Percentiles rank a stretch among this genome's conserved stretches.
These are phyloP conservation scores for Penicillium taxi DNA, from an alignment of 495 filamentous ascomycete genomes.

Conservation along the genomic window DNA sequence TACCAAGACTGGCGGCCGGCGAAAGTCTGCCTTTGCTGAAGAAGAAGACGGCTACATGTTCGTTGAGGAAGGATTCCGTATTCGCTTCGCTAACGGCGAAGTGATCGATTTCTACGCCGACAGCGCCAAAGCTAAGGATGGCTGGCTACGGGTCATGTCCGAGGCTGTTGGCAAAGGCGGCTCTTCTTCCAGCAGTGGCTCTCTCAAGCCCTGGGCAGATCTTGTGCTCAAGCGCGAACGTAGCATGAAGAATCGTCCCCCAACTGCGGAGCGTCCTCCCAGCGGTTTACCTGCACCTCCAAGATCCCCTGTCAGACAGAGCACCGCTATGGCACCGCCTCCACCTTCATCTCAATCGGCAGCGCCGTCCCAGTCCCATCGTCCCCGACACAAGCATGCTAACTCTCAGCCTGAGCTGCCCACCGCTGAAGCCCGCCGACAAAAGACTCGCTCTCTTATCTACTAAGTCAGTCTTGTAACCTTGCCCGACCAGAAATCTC, in stretches of 20 bases:
- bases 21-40: constrained; percentile 92
- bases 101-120: constrained; percentile 98
- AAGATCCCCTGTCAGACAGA: constrained; percentile 20
- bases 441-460: constrained; percentile 41
- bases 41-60: constrained; percentile 99
- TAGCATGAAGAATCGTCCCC: constrained; percentile 27
- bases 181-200: constrained; percentile 30
- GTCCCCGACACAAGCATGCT: constrained; percentile 36
- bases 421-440: constrained; percentile 30
- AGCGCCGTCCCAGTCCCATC: constrained; percentile 20
- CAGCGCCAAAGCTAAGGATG: constrained; percentile 72
- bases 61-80: constrained; percentile 96
- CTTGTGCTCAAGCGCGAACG: constrained; percentile 56
- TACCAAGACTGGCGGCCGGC: constrained; percentile 65
- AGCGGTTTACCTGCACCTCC: constrained; percentile 8
- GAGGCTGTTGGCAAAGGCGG: constrained; percentile 75
- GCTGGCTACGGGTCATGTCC: constrained; percentile 86
- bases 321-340: constrained; percentile 15
- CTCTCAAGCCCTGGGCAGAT: constrained; percentile 66
- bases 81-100: constrained; percentile 95
- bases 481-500: constrained; percentile 5
- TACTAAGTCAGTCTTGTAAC: constrained; percentile 18
- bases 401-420: constrained; percentile 38
- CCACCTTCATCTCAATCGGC: constrained; percentile 24
- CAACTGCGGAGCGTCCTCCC: constrained; percentile 23